phyloP scores from a whole-genome alignment of 768 basidiomycete species.

The Lactarius indigo region DNA sequence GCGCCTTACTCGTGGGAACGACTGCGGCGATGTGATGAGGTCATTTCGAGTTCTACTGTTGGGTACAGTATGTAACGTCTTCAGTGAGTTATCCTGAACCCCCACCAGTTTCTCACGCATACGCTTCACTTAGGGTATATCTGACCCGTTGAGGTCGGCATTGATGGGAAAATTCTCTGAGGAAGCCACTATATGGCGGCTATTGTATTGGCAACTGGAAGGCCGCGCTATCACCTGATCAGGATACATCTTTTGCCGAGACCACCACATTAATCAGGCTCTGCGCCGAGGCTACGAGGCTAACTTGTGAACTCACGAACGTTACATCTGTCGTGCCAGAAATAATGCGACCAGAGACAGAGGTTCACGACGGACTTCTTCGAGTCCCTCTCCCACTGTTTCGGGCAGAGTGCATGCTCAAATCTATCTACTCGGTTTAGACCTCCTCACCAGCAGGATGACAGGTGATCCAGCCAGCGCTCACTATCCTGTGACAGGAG shows the following conservation, averaged over 20 bases:
- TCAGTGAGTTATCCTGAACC: too few species aligned
- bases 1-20: neutral
- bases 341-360: neutral
- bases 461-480: neutral
- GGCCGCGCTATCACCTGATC: neutral
- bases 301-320: neutral
- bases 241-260: neutral
- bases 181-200: neutral
- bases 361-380: neutral
- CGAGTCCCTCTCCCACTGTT: neutral
- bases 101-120: neutral
- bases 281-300: neutral
- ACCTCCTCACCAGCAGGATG: neutral
- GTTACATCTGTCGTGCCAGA: neutral
- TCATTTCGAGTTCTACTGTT: neutral
- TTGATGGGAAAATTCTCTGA: neutral
- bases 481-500: neutral
- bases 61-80: neutral
- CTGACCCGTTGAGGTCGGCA: neutral
- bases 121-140: neutral
- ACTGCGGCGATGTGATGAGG: neutral
- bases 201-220: neutral
- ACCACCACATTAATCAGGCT: neutral
- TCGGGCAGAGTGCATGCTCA: neutral
- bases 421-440: neutral